Conservation (phyloP, 2,329 filamentous ascomycete genomes). For the Paecilomyces variotii region DNA sequence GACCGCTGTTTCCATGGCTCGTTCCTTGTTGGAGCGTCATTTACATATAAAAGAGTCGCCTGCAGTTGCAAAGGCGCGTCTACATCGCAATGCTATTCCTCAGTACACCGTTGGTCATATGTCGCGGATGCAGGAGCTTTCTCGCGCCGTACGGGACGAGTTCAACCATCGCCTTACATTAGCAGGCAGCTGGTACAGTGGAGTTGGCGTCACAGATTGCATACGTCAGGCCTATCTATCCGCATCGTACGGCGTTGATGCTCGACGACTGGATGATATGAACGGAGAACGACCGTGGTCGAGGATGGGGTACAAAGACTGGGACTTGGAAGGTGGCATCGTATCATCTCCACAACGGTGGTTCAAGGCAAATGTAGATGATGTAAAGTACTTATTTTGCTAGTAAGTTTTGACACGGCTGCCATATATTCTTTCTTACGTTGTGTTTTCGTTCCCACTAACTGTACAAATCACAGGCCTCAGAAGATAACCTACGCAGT, state of each 20-base stretch:
- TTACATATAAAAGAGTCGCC: constrained; percentile 61
- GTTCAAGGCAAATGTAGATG: constrained; percentile 3
- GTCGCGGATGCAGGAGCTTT: constrained; percentile 50
- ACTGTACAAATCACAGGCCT: not conserved
- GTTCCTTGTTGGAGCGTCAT: constrained; percentile 62
- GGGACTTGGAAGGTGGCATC: constrained; percentile 24
- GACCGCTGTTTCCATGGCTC: constrained; percentile 63
- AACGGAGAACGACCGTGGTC: constrained; percentile 12
- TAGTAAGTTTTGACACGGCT: not conserved
- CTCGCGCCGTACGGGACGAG: constrained; percentile 45
- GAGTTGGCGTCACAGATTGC: constrained; percentile 47
- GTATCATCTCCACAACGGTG: constrained; percentile 17
- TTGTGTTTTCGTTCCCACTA: not conserved
- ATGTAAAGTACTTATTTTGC: not conserved
- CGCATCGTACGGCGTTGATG: constrained; percentile 33
- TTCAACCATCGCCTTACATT: constrained; percentile 61
- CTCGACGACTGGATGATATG: constrained; percentile 16
- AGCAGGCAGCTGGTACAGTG: constrained; percentile 46
- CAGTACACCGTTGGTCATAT: constrained; percentile 80
- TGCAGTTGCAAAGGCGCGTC: constrained; percentile 50
- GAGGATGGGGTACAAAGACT: constrained; percentile 12
- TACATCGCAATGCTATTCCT: constrained; percentile 71
- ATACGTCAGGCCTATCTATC: constrained; percentile 50
- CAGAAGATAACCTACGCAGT: not conserved
- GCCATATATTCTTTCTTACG: not conserved